Evolutionary conservation across 2,329 filamentous ascomycete genomes (phyloP).

Genomic region (Chaetomium sp.): DNA sequence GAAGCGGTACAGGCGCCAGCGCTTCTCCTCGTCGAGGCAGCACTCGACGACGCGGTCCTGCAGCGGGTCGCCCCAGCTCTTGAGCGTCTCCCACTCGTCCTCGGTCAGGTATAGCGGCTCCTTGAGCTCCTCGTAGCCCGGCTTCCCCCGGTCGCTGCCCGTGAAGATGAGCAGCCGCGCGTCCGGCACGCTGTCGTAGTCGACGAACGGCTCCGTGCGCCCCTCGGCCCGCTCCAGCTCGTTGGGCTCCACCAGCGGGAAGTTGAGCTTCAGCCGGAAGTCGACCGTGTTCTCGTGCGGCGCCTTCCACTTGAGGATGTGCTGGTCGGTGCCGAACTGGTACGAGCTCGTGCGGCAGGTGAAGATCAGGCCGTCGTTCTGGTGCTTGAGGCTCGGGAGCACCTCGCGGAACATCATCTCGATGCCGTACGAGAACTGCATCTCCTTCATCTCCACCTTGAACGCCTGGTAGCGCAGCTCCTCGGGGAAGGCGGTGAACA

Average conservation of each 20-base stretch:
- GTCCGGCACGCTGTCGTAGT: slow-evolving; percentile 80
- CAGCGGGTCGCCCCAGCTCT: slow-evolving; percentile 71
- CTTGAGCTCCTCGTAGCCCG: slow-evolving; percentile 65
- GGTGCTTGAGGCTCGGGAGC: slow-evolving; percentile 81
- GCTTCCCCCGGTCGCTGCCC: slow-evolving; percentile 55
- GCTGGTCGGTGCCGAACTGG: slow-evolving; percentile 83
- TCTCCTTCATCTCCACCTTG: slow-evolving; percentile 81
- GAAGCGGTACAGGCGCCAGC: slow-evolving; percentile 88
- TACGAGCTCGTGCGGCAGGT: slow-evolving; percentile 90
- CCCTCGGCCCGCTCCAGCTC: slow-evolving; percentile 68
- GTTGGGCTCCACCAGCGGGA: slow-evolving; percentile 70
- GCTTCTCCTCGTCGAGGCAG: slow-evolving; percentile 70
- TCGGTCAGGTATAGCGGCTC: slow-evolving; percentile 67
- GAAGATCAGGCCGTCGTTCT: slow-evolving; percentile 96
- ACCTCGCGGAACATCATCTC: slow-evolving; percentile 90
- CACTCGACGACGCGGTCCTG: slow-evolving; percentile 90
- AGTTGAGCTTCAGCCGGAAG: slow-evolving; percentile 77
- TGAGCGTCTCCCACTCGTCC: slow-evolving; percentile 82
- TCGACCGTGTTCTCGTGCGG: slow-evolving; percentile 94
- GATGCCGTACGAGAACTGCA: slow-evolving; percentile 85
- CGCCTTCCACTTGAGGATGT: slow-evolving; percentile 98
- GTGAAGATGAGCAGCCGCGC: slow-evolving; percentile 72
- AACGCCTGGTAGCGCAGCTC: slow-evolving; percentile 75
- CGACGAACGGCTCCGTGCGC: slow-evolving; percentile 62
- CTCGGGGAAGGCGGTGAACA: slow-evolving; percentile 67